Evolutionary conservation across 371 early-diverging fungal species (phyloP), one percentile per base, ranked within the genome.

Genomic region (Apophysomyces trapeziformis): DNA sequence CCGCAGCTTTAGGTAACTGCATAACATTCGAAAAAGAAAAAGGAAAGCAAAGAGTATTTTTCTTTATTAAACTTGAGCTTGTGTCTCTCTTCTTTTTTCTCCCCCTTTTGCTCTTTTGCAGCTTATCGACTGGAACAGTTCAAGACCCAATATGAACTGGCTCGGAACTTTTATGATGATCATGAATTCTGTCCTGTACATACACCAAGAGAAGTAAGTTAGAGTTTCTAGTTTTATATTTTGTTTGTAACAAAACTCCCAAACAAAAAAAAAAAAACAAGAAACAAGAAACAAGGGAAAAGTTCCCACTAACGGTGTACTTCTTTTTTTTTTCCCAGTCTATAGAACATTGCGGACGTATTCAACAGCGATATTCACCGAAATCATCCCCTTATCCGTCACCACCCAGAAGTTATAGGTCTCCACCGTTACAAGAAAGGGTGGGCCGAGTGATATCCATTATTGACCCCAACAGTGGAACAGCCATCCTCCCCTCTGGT

Each of bases 121-220:
- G 54, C 54, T 32, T 32, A 37, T 8, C 13, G 77, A 44, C 65
- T 81, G n/a, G 82, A 73, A 43, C 77, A 76, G 60, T 74, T 81
- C 41, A 69, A 68, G 63, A 75, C 79, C 16, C 75, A 79, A 65
- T 68, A 72, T 43, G 82, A 81, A 60, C 74, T 81, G 13, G 82
- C 82, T 61, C 67, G 79, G 59, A 81, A 81, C 59, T 81, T 81
- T 54, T 81, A 81, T 54, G 82, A 81, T 66, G 82, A 81, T 60
- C 61, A 64, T 56, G 82, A 81, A 39, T 81, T 81, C 54, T 81
- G 82, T 58, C 82, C 82, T 39, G 66, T 81, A 9, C 69, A 68
- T 37, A 64, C 68, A 7, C 54, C 54, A 12, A 65, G 68, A 26
- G 72, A 76, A 44, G 72, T 72, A 70, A 56, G 60, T 38, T 37